Evolutionary conservation across 441 rosid species (phyloP).

Genomic region (Adansonia rubrostipa): DNA sequence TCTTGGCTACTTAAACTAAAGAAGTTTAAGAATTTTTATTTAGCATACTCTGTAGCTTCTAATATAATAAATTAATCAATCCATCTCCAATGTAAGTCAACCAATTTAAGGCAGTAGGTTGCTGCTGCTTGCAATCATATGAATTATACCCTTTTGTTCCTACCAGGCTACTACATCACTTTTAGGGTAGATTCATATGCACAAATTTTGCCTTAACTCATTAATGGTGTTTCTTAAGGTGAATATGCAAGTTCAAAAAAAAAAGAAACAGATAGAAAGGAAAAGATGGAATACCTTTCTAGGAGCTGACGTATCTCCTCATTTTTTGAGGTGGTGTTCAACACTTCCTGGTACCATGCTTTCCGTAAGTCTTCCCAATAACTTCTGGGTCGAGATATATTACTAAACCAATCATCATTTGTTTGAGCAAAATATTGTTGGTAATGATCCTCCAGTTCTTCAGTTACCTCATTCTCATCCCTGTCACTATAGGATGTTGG

Average conservation of each 20-base stretch:
- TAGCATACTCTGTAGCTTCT: neutral
- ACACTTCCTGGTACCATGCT: conserved; percentile 74
- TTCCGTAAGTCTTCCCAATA: conserved; percentile 83
- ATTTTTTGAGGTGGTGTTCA: conserved; percentile 48
- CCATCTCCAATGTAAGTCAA: neutral
- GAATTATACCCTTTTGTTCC: neutral
- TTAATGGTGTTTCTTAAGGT: neutral
- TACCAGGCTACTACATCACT: neutral
- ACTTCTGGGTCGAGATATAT: conserved; percentile 80
- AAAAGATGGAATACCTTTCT: conserved; percentile 57
- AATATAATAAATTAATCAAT: neutral
- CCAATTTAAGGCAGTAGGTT: neutral
- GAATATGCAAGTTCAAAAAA: neutral
- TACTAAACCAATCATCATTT: conserved; percentile 64
- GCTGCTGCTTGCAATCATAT: neutral
- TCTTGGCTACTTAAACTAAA: neutral
- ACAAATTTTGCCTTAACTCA: neutral
- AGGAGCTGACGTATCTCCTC: conserved; percentile 73
- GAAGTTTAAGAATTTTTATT: neutral
- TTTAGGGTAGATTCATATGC: neutral
- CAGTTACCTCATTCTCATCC: conserved; percentile 52
- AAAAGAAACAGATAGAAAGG: too few species aligned
- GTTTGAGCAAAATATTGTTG: conserved; percentile 35
- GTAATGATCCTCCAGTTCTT: conserved; percentile 39
- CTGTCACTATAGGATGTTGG: conserved; percentile 29